Evolutionary conservation across 2,329 filamentous ascomycete genomes (phyloP).

Genomic region (Stachybotrys echinatus): DNA sequence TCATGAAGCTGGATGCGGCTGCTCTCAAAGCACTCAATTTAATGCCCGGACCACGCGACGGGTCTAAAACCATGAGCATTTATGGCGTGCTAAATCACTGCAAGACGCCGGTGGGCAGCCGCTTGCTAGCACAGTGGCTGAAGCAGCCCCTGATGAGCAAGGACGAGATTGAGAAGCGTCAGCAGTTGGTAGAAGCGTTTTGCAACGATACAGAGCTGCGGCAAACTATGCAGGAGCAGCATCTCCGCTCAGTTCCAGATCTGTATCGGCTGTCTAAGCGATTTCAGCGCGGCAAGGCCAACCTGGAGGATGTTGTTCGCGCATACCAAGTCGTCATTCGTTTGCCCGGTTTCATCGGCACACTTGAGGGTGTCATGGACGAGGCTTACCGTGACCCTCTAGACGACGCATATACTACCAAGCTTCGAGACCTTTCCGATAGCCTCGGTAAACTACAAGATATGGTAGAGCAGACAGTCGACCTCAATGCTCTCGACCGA

Average conservation of each 20-base stretch:
- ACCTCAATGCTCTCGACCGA: conserved; percentile 89
- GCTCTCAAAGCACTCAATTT: conserved; percentile 91
- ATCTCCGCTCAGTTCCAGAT: conserved; percentile 87
- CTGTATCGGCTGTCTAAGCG: conserved; percentile 90
- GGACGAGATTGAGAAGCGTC: conserved; percentile 80
- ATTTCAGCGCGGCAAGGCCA: conserved; percentile 88
- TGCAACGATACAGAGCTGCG: conserved; percentile 86
- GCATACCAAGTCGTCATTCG: conserved; percentile 93
- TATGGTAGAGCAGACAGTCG: conserved; percentile 98
- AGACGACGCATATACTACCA: conserved; percentile 80
- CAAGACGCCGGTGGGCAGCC: conserved; percentile 90
- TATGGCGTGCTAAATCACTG: conserved; percentile 94
- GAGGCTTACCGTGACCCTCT: conserved; percentile 85
- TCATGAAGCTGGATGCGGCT: conserved; percentile 96
- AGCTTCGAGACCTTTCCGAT: conserved; percentile 70
- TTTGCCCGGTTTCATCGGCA: conserved; percentile 82
- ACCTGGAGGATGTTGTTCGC: conserved; percentile 89
- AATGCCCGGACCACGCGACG: conserved; percentile 92
- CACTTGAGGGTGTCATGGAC: conserved; percentile 91
- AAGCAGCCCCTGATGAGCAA: conserved; percentile 96
- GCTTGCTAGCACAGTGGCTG: conserved; percentile 89
- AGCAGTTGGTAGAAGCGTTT: conserved; percentile 93
- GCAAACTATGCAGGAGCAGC: conserved; percentile 95
- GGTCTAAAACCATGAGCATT: conserved; percentile 95
- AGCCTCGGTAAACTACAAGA: conserved; percentile 84